Conservation (phyloP, 495 filamentous ascomycete genomes). For the Lasiosphaeria ovina region DNA sequence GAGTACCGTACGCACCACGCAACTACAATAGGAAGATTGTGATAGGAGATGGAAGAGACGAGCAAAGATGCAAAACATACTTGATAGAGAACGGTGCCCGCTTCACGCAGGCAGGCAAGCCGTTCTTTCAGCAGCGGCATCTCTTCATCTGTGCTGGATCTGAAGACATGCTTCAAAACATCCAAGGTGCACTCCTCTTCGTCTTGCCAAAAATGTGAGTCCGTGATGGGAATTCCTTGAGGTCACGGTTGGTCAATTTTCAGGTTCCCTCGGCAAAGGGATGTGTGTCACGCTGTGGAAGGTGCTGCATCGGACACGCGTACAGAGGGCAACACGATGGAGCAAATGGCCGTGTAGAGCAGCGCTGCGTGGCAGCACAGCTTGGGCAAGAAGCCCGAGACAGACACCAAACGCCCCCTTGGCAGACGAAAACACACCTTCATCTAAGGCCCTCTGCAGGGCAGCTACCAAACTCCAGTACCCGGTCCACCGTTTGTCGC, state of each 20-base stretch:
- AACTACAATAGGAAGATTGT: too few species aligned
- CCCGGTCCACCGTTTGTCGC: slow-evolving; percentile 79
- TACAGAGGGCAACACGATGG: neutral
- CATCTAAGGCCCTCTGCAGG: slow-evolving; percentile 82
- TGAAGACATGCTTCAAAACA: slow-evolving; percentile 72
- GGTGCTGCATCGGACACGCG: neutral
- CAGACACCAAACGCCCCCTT: neutral
- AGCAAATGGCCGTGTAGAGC: slow-evolving; percentile 6
- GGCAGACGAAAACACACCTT: slow-evolving; percentile 51
- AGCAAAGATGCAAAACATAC: slow-evolving; percentile 49
- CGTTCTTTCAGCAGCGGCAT: slow-evolving; percentile 83
- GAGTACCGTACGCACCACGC: neutral
- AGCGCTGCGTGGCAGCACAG: neutral
- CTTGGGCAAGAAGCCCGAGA: neutral
- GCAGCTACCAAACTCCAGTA: slow-evolving; percentile 94
- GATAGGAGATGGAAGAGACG: neutral
- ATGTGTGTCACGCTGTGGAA: neutral
- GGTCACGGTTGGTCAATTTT: slow-evolving; percentile 3
- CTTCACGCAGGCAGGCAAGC: slow-evolving; percentile 76
- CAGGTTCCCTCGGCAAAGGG: neutral
- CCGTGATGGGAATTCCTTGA: slow-evolving; percentile 83
- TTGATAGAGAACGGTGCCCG: slow-evolving; percentile 77
- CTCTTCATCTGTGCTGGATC: slow-evolving; percentile 79
- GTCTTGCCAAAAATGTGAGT: slow-evolving; percentile 81
- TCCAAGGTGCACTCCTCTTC: slow-evolving; percentile 74